Evolutionary conservation across 2,329 filamentous ascomycete genomes (phyloP).

Genomic region (Arthrinium puccinioides): DNA sequence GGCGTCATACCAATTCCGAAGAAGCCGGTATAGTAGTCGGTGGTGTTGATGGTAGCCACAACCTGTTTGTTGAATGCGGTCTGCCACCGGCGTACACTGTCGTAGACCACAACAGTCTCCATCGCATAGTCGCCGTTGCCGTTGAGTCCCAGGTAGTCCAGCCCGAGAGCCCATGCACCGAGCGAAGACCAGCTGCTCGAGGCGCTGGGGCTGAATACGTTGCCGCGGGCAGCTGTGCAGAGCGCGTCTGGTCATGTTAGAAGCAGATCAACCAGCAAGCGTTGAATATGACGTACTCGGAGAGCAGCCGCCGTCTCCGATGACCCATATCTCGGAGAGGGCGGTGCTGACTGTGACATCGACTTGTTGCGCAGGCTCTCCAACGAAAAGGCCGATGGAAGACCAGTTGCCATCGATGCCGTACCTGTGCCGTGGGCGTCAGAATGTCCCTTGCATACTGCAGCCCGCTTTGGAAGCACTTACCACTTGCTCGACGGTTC

Average conservation of each 20-base stretch:
- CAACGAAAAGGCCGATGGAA: slow-evolving; percentile 50
- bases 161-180: slow-evolving; percentile 53
- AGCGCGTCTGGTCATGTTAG: slow-evolving; percentile 9
- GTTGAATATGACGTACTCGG: slow-evolving; percentile 30
- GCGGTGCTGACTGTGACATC: slow-evolving; percentile 58
- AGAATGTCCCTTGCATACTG: slow-evolving; percentile 1
- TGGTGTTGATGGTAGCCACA: slow-evolving; percentile 47
- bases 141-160: slow-evolving; percentile 51
- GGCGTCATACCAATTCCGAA: slow-evolving; percentile 50
- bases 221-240: slow-evolving; percentile 52
- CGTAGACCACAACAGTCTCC: slow-evolving; percentile 37
- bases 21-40: slow-evolving; percentile 45
- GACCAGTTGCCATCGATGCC: slow-evolving; percentile 62
- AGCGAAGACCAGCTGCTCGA: slow-evolving; percentile 53
- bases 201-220: slow-evolving; percentile 43
- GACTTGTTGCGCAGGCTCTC: slow-evolving; percentile 39
- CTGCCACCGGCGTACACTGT: slow-evolving; percentile 27
- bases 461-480: slow-evolving; percentile 9
- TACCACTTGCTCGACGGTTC: slow-evolving; percentile 24
- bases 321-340: slow-evolving; percentile 64
- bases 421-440: slow-evolving; percentile 19
- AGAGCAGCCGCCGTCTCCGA: slow-evolving; percentile 51
- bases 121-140: slow-evolving; percentile 61
- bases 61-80: slow-evolving; percentile 38
- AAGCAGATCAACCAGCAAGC: neutral